phyloP scores from a whole-genome alignment of 1,284 basidiomycete genomes.

The Stereum hirsutum region DNA sequence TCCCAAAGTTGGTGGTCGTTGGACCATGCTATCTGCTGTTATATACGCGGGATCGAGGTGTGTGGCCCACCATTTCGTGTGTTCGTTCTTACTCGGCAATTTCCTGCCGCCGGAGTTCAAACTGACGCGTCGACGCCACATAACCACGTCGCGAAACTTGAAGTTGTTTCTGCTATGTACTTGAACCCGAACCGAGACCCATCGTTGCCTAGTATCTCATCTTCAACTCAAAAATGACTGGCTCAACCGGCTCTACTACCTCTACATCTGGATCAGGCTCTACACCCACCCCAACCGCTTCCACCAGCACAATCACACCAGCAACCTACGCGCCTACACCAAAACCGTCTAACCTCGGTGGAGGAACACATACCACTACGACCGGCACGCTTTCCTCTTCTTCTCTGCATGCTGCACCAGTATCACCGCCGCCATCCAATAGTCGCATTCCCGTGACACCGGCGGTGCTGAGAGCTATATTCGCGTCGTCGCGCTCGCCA shows the following conservation, averaged over 20 bases:
- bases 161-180: too few relatives aligned
- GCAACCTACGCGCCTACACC: constrained; percentile 6
- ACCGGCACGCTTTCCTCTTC: constrained; percentile 5
- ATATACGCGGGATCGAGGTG: too few relatives aligned
- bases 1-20: too few relatives aligned
- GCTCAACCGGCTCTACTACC: not conserved
- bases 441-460: constrained; percentile 74
- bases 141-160: too few relatives aligned
- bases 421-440: constrained; percentile 16
- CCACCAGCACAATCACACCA: constrained; percentile 10
- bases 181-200: too few relatives aligned
- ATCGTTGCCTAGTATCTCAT: too few relatives aligned
- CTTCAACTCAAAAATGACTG: too few relatives aligned
- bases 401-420: constrained; percentile 9
- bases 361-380: constrained; percentile 3
- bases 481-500: constrained; percentile 70
- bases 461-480: constrained; percentile 69
- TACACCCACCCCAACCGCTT: constrained; percentile 6
- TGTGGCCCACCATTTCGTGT: too few relatives aligned
- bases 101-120: too few relatives aligned
- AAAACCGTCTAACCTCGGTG: not conserved
- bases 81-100: too few relatives aligned
- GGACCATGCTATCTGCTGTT: too few relatives aligned
- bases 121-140: too few relatives aligned
- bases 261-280: constrained; percentile 3